A percentile compares a stretch with the other conserved stretches of the same genome.
Evolutionary conservation across 2,329 filamentous ascomycete species (phyloP).

Genomic region (Camillea tinctor): DNA sequence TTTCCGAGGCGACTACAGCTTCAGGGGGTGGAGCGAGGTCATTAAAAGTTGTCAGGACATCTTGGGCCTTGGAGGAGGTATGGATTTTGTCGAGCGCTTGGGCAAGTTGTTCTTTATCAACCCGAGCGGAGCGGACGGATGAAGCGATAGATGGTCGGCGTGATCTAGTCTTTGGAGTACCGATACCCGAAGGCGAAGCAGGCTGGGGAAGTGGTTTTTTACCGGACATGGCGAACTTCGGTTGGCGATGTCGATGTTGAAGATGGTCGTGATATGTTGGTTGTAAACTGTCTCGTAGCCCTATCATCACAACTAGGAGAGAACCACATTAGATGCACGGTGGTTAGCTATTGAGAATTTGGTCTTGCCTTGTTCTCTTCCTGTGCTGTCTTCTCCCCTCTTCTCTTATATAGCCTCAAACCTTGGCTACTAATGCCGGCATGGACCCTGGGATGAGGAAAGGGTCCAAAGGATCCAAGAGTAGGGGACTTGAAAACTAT

Average conservation of each 20-base stretch:
- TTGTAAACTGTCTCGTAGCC: not conserved
- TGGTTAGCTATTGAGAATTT: not conserved
- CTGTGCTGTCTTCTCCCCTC: not conserved
- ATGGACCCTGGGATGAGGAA: not conserved
- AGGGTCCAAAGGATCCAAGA: too few relatives aligned
- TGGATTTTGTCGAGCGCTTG: conserved; percentile 85
- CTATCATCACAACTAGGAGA: not conserved
- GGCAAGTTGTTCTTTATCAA: conserved; percentile 73
- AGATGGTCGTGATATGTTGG: not conserved
- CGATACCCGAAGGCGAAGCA: conserved; percentile 36
- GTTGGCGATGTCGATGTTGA: conserved; percentile 7
- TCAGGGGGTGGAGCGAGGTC: conserved; percentile 76
- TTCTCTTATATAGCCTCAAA: not conserved
- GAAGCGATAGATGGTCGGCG: conserved; percentile 41
- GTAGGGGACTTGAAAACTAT: too few relatives aligned
- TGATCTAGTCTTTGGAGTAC: conserved; percentile 31
- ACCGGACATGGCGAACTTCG: conserved; percentile 29
- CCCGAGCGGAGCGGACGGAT: conserved; percentile 49
- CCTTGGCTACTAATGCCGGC: not conserved
- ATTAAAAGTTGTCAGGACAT: conserved; percentile 87
- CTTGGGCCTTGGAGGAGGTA: conserved; percentile 80
- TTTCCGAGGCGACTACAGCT: conserved; percentile 58
- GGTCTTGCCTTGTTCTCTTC: not conserved
- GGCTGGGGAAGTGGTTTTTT: conserved; percentile 31
- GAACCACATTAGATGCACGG: not conserved